Conservation (phyloP, 73 alveolate species). For the Loxodes magnus region DNA sequence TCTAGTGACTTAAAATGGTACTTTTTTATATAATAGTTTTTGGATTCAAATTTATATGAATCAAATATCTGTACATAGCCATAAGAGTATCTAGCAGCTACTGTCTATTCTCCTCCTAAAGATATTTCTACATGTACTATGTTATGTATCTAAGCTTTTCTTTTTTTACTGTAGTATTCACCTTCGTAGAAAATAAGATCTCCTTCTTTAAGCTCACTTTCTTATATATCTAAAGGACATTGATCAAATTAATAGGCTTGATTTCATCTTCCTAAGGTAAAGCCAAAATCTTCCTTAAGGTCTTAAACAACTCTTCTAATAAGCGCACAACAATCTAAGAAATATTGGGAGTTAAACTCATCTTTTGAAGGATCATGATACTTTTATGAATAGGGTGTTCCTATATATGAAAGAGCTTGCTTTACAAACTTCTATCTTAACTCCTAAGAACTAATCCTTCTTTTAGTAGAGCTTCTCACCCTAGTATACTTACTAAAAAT, state of each 20-base stretch:
- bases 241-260: constrained; percentile 79
- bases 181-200: constrained; percentile 79
- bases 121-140: too few relatives aligned
- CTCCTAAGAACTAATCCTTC: too few relatives aligned
- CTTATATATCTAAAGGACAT: constrained; percentile 53
- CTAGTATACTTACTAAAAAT: not conserved
- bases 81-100: constrained; percentile 66
- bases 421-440: constrained; percentile 63
- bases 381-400: constrained; percentile 66
- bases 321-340: constrained; percentile 74
- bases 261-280: constrained; percentile 79
- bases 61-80: constrained; percentile 68
- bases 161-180: constrained; percentile 49
- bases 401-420: constrained; percentile 59
- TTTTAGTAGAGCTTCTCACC: not conserved
- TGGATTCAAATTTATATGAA: constrained; percentile 68
- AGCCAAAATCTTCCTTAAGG: constrained; percentile 78
- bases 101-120: constrained; percentile 26
- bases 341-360: not conserved
- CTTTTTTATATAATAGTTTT: constrained; percentile 60
- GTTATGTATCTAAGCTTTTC: constrained; percentile 61
- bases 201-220: constrained; percentile 42
- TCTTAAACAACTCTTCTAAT: constrained; percentile 57
- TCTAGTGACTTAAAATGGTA: constrained; percentile 69
- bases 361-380: not conserved